Percentiles rank a stretch among this genome's conserved stretches.
Evolutionary conservation across 371 early-diverging fungal genomes (phyloP).

Genomic region (Lichtheimia corymbifera): DNA sequence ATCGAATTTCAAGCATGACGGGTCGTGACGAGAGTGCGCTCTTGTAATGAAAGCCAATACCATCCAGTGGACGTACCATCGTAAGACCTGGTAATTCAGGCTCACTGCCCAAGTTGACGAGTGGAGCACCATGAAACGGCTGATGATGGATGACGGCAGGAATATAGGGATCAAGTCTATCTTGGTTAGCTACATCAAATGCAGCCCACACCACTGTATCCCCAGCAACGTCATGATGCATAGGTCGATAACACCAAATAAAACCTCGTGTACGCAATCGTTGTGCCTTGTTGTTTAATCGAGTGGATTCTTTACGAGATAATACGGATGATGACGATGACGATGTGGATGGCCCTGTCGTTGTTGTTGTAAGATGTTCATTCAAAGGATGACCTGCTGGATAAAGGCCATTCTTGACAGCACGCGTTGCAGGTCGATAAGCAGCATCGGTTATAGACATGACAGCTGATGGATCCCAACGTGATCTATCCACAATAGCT

Average conservation of each 20-base stretch:
- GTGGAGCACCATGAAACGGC: conserved; percentile 2
- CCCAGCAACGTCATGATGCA: not conserved
- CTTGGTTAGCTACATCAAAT: conserved; percentile 19
- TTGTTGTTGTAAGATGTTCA: not conserved
- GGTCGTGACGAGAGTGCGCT: not conserved
- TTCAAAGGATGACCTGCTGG: conserved; percentile 16
- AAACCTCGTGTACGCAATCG: conserved; percentile 6
- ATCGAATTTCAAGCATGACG: conserved; percentile 5
- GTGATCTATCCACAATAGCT: conserved; percentile 1
- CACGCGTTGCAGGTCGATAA: not conserved
- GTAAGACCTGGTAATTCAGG: conserved; percentile 13
- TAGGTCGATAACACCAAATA: conserved; percentile 26
- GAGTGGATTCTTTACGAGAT: conserved; percentile 13
- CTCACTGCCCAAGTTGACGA: conserved; percentile 2
- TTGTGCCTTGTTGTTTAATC: conserved; percentile 8
- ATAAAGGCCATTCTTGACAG: not conserved
- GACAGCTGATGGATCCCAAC: conserved; percentile 7
- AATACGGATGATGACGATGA: not conserved
- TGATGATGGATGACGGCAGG: conserved; percentile 9
- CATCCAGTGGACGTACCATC: conserved; percentile 10
- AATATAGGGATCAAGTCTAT: conserved; percentile 12
- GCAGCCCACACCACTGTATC: conserved; percentile 17
- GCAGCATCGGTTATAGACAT: conserved; percentile 11
- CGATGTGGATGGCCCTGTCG: not conserved
- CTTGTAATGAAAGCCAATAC: conserved; percentile 12